A percentile compares a stretch with the other conserved stretches of the same genome.
Evolutionary conservation across 192 early-diverging fungal genomes (phyloP).

Genomic region (Fimicolochytrium jonesii): DNA sequence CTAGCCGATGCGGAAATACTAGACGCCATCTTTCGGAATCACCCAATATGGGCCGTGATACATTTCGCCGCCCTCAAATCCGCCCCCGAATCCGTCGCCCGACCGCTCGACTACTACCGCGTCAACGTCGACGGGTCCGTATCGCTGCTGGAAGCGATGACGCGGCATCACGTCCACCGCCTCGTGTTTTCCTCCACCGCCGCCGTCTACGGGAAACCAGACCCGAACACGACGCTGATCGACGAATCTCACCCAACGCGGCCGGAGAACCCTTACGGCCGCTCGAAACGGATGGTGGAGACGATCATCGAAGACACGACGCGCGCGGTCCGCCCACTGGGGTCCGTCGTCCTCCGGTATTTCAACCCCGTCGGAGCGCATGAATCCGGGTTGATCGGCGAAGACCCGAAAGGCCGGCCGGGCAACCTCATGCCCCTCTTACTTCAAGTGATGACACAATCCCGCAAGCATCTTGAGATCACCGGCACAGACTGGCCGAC

Average conservation of each 20-base stretch:
- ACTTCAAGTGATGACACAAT: slow-evolving; percentile 72
- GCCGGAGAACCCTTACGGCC: slow-evolving; percentile 74
- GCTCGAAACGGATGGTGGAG: slow-evolving; percentile 81
- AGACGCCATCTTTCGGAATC: slow-evolving; percentile 59
- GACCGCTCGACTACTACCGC: slow-evolving; percentile 77
- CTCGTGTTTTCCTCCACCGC: slow-evolving; percentile 85
- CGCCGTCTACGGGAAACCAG: slow-evolving; percentile 65
- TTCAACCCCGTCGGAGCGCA: slow-evolving; percentile 91
- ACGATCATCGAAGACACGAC: slow-evolving; percentile 54
- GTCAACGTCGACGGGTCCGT: slow-evolving; percentile 82
- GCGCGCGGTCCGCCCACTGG: background rate
- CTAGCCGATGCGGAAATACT: slow-evolving; percentile 58
- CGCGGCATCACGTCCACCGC: slow-evolving; percentile 63
- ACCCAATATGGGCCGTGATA: slow-evolving; percentile 40
- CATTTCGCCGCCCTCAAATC: slow-evolving; percentile 57
- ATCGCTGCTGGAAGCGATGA: slow-evolving; percentile 70
- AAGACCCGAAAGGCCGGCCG: slow-evolving; percentile 70
- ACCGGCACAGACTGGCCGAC: slow-evolving; percentile 88
- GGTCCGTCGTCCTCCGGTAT: slow-evolving; percentile 49
- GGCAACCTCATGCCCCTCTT: slow-evolving; percentile 87
- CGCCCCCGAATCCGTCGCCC: slow-evolving; percentile 71
- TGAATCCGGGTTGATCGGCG: slow-evolving; percentile 78
- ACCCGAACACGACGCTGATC: slow-evolving; percentile 54
- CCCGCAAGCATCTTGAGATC: slow-evolving; percentile 65
- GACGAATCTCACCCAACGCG: slow-evolving; percentile 57